Evolutionary conservation across 108 stramenopile genomes (phyloP).

Genomic region (Cyclotella baltica): DNA sequence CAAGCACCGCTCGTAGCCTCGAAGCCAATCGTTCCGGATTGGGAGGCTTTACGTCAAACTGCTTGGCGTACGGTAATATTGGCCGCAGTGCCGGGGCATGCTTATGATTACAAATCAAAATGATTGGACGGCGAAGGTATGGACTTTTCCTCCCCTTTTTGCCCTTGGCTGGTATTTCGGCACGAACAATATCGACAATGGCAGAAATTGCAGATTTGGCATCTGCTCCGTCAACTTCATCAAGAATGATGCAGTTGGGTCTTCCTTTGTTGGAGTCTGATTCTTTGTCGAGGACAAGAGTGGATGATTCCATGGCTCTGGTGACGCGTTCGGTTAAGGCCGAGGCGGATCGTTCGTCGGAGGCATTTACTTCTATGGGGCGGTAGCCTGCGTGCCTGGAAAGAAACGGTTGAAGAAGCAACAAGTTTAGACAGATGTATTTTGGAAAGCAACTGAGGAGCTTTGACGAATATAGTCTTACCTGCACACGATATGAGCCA

Average conservation of each 20-base stretch:
- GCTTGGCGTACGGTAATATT: slow-evolving; percentile 83
- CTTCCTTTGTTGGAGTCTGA: slow-evolving; percentile 36
- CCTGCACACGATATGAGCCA: slow-evolving; percentile 93
- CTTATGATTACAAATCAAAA: slow-evolving; percentile 98
- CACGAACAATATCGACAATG: slow-evolving; percentile 89
- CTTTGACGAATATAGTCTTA: neutral
- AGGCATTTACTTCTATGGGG: slow-evolving; percentile 95
- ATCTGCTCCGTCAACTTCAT: slow-evolving; percentile 98
- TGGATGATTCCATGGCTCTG: slow-evolving; percentile 88
- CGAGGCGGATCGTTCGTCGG: slow-evolving; percentile 92
- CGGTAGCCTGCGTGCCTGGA: slow-evolving; percentile 91
- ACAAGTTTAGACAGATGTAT: neutral
- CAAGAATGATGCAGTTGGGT: slow-evolving; percentile 94
- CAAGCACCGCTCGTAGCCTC: slow-evolving; percentile 83
- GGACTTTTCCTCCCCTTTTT: slow-evolving; percentile 33
- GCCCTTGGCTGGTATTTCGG: slow-evolving; percentile 65
- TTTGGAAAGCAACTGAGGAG: neutral
- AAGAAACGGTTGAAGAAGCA: neutral
- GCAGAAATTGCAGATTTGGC: slow-evolving; percentile 81
- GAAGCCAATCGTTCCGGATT: slow-evolving; percentile 73
- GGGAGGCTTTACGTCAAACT: slow-evolving; percentile 85
- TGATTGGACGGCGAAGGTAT: slow-evolving; percentile 90
- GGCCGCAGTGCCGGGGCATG: slow-evolving; percentile 94
- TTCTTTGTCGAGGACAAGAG: slow-evolving; percentile 56
- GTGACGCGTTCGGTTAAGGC: slow-evolving; percentile 82